These are phyloP conservation scores for Raddia guianensis DNA, from an alignment of 176 grass and related monocot genomes.

Conservation along the genomic window DNA sequence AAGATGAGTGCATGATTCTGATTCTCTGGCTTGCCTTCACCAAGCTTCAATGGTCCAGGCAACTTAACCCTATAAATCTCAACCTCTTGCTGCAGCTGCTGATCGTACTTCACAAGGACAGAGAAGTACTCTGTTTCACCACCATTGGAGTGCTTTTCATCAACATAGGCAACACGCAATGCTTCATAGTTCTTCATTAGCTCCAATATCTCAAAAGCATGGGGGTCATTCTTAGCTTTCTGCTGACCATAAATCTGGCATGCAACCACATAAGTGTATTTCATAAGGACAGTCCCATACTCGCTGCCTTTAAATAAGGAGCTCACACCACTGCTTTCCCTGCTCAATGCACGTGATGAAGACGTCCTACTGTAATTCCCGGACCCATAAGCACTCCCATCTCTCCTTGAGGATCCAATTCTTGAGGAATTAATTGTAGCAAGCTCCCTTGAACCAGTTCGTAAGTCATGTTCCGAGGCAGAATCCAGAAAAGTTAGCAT, in stretches of 20 bases:
- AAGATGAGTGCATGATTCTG: slow-evolving; percentile 97
- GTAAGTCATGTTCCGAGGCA: slow-evolving; percentile 83
- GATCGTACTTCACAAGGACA: slow-evolving; percentile 89
- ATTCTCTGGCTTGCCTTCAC: slow-evolving; percentile 93
- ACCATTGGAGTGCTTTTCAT: slow-evolving; percentile 58
- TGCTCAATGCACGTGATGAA: slow-evolving; percentile 62
- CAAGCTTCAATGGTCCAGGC: slow-evolving; percentile 81
- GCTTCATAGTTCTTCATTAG: slow-evolving; percentile 97
- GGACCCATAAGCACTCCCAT: slow-evolving; percentile 47
- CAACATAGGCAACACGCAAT: slow-evolving; percentile 89
- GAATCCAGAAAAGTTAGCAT: slow-evolving; percentile 94
- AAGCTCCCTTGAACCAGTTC: slow-evolving; percentile 69
- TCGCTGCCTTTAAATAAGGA: slow-evolving; percentile 92
- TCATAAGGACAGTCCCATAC: slow-evolving; percentile 88
- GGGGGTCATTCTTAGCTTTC: slow-evolving; percentile 81
- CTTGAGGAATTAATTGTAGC: slow-evolving; percentile 58
- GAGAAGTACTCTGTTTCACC: slow-evolving; percentile 68
- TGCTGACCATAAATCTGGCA: slow-evolving; percentile 94
- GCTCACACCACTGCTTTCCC: slow-evolving; percentile 67
- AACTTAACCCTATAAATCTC: slow-evolving; percentile 88
- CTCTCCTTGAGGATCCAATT: slow-evolving; percentile 50
- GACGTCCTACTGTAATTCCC: slow-evolving; percentile 51
- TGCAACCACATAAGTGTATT: slow-evolving; percentile 96
- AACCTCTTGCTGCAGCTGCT: slow-evolving; percentile 71
- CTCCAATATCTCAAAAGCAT: slow-evolving; percentile 83